These are phyloP conservation scores for Scheffersomyces quercinus DNA, from an alignment of 1,139 yeast species.

Conservation along the genomic window DNA sequence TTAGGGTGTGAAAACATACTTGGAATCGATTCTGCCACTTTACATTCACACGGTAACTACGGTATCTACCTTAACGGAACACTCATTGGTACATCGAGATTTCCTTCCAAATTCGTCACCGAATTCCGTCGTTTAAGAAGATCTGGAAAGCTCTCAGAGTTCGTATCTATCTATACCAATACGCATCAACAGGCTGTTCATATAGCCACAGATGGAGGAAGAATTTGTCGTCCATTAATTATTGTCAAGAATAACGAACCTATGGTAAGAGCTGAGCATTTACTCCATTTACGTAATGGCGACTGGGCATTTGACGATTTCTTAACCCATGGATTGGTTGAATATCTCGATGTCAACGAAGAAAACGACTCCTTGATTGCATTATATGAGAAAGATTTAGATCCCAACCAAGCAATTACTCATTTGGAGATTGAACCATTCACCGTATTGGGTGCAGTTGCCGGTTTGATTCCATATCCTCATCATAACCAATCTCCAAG, in stretches of 20 bases:
- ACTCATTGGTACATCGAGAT: constrained; percentile 83
- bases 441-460: constrained; percentile 96
- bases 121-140: constrained; percentile 82
- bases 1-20: constrained; percentile 90
- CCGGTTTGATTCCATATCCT: constrained; percentile 98
- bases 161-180: constrained; percentile 87
- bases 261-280: constrained; percentile 70
- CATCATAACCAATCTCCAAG: constrained; percentile 99
- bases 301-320: constrained; percentile 88
- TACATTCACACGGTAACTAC: constrained; percentile 74
- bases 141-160: constrained; percentile 82
- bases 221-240: constrained; percentile 95
- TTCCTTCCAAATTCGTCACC: constrained; percentile 76
- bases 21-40: constrained; percentile 77
- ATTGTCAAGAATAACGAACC: constrained; percentile 76
- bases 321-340: constrained; percentile 81
- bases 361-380: constrained; percentile 96
- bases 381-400: constrained; percentile 64
- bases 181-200: constrained; percentile 91
- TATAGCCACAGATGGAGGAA: constrained; percentile 98
- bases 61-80: constrained; percentile 95
- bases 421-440: constrained; percentile 97
- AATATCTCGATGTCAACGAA: constrained; percentile 95
- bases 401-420: constrained; percentile 48
- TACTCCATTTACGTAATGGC: constrained; percentile 61